phyloP scores from a whole-genome alignment of 768 basidiomycete genomes.

The Cantharellus anzutake region DNA sequence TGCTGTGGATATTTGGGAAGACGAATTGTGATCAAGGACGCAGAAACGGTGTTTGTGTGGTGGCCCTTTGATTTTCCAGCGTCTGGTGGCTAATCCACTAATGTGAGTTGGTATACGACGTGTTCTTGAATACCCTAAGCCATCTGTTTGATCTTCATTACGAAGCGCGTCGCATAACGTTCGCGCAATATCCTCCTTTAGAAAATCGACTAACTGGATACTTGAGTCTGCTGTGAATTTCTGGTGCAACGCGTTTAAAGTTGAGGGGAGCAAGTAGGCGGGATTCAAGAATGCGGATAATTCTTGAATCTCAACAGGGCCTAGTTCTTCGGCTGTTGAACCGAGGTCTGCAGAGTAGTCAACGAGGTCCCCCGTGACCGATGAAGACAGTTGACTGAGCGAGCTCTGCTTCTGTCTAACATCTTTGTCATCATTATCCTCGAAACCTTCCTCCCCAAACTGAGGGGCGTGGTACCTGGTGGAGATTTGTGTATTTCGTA shows the following conservation, averaged over 20 bases:
- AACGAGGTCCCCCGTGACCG: constrained; percentile 15
- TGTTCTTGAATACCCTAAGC: constrained; percentile 28
- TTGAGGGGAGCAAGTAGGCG: constrained; percentile 68
- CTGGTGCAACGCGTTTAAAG: constrained; percentile 55
- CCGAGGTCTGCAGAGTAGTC: constrained; percentile 22
- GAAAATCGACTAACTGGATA: constrained; percentile 77
- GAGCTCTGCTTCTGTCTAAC: constrained; percentile 47
- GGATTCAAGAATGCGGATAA: constrained; percentile 76
- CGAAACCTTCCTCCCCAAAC: constrained; percentile 77
- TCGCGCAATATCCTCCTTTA: constrained; percentile 44
- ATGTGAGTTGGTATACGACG: constrained; percentile 44
- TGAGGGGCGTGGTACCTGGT: constrained; percentile 64
- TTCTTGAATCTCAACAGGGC: constrained; percentile 40
- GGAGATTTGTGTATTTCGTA: neutral
- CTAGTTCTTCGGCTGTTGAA: constrained; percentile 20
- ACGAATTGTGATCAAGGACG: constrained; percentile 24
- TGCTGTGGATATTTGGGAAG: constrained; percentile 27
- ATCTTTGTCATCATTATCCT: constrained; percentile 24
- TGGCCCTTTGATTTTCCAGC: constrained; percentile 66
- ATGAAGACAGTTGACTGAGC: constrained; percentile 52
- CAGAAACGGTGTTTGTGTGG: constrained; percentile 93
- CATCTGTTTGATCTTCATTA: constrained; percentile 44
- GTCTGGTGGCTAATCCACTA: constrained; percentile 30
- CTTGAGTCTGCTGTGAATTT: constrained; percentile 78
- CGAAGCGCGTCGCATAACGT: constrained; percentile 46